Base-by-base conservation (phyloP, 345 rosid species). In the Gynandropsis gynandra region DNA sequence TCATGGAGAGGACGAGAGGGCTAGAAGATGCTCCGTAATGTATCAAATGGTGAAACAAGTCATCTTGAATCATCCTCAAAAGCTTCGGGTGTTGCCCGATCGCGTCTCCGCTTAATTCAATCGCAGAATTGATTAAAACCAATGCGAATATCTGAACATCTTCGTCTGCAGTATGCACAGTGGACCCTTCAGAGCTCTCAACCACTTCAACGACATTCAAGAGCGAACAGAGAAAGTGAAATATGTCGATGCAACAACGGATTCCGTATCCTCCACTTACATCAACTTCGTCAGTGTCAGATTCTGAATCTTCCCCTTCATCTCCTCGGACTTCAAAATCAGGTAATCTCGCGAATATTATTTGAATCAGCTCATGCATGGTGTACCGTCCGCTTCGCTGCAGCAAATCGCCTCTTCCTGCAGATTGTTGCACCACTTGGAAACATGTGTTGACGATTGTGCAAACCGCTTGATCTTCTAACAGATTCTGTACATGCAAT, bases 361-460 rank as follows among this genome's bases (percentile, higher is more conserved):
- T 78, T 52, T 82, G 95, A 38, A 87, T 78, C 63, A 87, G 57
- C 42, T 92, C 96, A 9, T 85, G 89, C 98, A 90, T 87, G 4
- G 92, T 67, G 46, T 80, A 66, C 39, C 89, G 71, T 1, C 95
- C 95, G 2, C 68, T 76, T 5, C 95, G 85, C 37, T 84, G 96
- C 24, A 92, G 82, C 70, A 92, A 67, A 71, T 84, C 85, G 16
- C 96, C 95, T 42, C 85, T 69, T 47, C 61, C 64, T 0, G 78
- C 51, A 0, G 95, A 82, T 64, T 87, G 94, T 58, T 86, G 96
- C 32, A 87, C 82, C 4, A 87, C 85, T 51, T 87, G 96, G 54
- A 87, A 92, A 65, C 98, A 92, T 0, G 95, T 78, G 48, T 92
- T 87, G 37, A 92, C 93, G 4, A 87, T 66, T 10, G 83, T 85